Conservation (phyloP, 805 yeast species). For the Myxozyma neglecta region DNA sequence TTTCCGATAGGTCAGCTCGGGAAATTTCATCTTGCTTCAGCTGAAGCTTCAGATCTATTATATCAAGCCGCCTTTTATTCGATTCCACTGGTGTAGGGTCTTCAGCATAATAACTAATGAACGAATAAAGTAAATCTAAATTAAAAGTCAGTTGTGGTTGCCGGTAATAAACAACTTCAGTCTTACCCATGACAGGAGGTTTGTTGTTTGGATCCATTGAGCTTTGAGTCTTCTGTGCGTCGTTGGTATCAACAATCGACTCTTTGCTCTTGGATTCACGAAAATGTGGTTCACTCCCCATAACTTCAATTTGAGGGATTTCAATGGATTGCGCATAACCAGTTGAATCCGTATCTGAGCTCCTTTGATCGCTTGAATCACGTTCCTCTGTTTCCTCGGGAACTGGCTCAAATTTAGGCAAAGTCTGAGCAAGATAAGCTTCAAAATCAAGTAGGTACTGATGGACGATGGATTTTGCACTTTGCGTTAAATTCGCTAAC, state of each 20-base stretch:
- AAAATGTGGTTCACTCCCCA: neutral
- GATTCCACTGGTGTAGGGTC: neutral
- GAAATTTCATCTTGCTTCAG: conserved; percentile 5
- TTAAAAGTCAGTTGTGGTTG: neutral
- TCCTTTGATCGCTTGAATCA: neutral
- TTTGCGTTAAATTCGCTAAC: neutral
- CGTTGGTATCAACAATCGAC: neutral
- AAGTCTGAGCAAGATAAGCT: conserved; percentile 1
- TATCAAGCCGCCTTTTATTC: neutral
- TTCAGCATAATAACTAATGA: conserved; percentile 1
- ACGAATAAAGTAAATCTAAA: conserved; percentile 2
- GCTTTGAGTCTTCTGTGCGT: neutral
- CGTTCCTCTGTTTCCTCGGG: neutral
- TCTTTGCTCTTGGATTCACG: neutral
- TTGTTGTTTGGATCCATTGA: neutral
- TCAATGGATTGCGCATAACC: neutral
- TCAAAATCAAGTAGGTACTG: conserved; percentile 5
- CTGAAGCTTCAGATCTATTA: conserved; percentile 5
- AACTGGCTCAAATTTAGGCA: conserved; percentile 13
- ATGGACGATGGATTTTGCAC: neutral
- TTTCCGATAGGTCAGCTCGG: conserved; percentile 4
- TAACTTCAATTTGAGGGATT: neutral
- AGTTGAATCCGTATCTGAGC: neutral
- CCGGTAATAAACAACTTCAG: neutral
- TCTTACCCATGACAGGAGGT: neutral